These are phyloP conservation scores for Lyophyllum atratum DNA, from an alignment of 768 basidiomycete species.

Conservation along the genomic window DNA sequence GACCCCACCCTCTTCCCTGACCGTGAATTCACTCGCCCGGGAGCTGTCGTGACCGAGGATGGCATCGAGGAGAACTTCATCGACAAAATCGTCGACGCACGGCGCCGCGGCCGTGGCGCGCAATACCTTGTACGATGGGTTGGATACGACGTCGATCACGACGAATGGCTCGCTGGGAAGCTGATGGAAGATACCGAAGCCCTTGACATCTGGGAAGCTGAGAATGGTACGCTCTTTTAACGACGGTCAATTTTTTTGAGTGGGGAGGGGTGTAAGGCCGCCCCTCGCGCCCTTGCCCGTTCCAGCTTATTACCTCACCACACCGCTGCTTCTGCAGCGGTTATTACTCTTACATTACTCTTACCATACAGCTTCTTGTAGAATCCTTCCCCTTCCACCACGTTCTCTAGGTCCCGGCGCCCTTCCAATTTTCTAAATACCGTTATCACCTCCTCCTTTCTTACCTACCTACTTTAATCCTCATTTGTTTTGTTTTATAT, in stretches of 20 bases:
- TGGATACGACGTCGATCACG: constrained; percentile 24
- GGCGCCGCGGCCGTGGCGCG: constrained; percentile 16
- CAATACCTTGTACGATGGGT: constrained; percentile 33
- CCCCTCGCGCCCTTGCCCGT: background rate
- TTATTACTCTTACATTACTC: background rate
- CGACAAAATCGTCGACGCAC: constrained; percentile 30
- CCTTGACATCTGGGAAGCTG: constrained; percentile 18
- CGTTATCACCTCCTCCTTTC: too few relatives aligned
- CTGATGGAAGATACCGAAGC: constrained; percentile 22
- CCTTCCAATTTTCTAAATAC: too few relatives aligned
- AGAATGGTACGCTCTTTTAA: background rate
- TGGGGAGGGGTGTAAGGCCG: constrained; percentile 15
- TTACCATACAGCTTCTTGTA: too few relatives aligned
- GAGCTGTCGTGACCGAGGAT: constrained; percentile 23
- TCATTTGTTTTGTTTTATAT: too few relatives aligned
- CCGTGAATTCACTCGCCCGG: constrained; percentile 14
- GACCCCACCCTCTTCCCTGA: constrained; percentile 26
- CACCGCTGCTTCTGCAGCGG: background rate
- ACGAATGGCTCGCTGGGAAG: constrained; percentile 26
- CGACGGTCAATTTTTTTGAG: background rate
- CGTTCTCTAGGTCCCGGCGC: too few relatives aligned
- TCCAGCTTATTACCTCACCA: background rate
- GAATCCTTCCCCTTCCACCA: too few relatives aligned
- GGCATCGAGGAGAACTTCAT: constrained; percentile 24
- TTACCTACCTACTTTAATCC: too few relatives aligned